Base-by-base conservation (phyloP, 352 stramenopile genomes). In the Blastocystis hominis region DNA sequence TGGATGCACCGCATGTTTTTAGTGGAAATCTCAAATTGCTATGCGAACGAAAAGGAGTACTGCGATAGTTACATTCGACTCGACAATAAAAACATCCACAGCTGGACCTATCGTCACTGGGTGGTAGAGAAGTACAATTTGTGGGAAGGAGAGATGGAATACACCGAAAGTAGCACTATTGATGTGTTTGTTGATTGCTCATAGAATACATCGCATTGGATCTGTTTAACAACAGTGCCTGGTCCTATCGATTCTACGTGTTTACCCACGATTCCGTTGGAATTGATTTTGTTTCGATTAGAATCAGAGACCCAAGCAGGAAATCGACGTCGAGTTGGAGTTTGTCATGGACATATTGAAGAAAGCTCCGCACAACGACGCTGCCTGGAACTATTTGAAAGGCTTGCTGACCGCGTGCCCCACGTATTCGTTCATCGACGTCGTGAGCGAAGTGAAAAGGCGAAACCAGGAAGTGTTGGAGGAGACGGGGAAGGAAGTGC, bases 11-110 rank as follows among this genome's bases (percentile, higher is more conserved):
- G 70, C 7, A 36, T 36, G 20, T 80, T 80, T 24, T 46, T 80
- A 30, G 70, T 80, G 20, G 46, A 80, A 30, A 42, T 44, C 44
- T 62, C 40, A 2, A 47, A 47, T 34, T 20, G 34, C 50, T 80
- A 80, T 62, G 20, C 30, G 24, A 61, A 64, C 15, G 70, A 80
- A n/a, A 80, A 80, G 55, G 70, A 80, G 9, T 80, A 62, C 70
- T 80, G 70, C 70, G 70, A 80, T 24, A 80, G 40, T n/a, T 80
- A 80, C 54, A 80, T 80, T 46, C n/a, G 10, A 15, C 13, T 44
- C 3, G 76, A 86, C 54, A 59, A 72, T 44, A 86, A 86, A 30
- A 86, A 86, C 53, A 86, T 86, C 38, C 76, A 86, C 53, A 66
- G 46, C 34, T 86, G 76, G 76, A 72, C 42, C 15, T 46, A 86